Percentiles rank a stretch among this genome's conserved stretches.
Evolutionary conservation across 495 filamentous ascomycete genomes (phyloP).

Genomic region (Xylaria palmicola): DNA sequence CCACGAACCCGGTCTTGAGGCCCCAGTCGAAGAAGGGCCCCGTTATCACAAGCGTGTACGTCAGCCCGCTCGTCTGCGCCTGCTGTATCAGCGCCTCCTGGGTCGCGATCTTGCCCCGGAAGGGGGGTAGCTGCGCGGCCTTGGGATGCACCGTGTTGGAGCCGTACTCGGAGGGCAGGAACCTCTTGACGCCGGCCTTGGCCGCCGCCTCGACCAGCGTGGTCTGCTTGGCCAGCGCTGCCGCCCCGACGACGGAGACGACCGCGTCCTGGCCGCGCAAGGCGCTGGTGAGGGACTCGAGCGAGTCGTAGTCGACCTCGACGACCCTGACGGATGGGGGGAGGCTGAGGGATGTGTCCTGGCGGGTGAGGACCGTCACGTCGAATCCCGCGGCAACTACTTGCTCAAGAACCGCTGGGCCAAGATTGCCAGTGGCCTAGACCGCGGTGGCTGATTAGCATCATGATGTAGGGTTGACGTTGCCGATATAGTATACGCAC

Average conservation of each 20-base stretch:
- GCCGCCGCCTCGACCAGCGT: slow-evolving; percentile 55
- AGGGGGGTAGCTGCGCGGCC: slow-evolving; percentile 33
- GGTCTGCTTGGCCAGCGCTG: slow-evolving; percentile 33
- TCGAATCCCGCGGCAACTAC: slow-evolving; percentile 49
- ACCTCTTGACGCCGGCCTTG: slow-evolving; percentile 50
- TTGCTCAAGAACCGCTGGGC: slow-evolving; percentile 47
- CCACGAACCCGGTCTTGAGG: slow-evolving; percentile 6
- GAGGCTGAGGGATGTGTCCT: slow-evolving; percentile 31
- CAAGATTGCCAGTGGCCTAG: slow-evolving; percentile 53
- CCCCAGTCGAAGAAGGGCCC: slow-evolving; percentile 35
- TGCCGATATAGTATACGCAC: slow-evolving; percentile 24
- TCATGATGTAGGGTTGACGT: background rate
- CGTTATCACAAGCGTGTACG: slow-evolving; percentile 39
- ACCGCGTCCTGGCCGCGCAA: slow-evolving; percentile 52
- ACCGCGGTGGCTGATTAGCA: background rate
- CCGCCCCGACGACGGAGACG: slow-evolving; percentile 40
- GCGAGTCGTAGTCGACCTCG: slow-evolving; percentile 48
- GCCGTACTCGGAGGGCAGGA: slow-evolving; percentile 60
- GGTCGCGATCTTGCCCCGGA: slow-evolving; percentile 34
- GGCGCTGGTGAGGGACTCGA: slow-evolving; percentile 42
- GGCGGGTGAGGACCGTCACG: slow-evolving; percentile 53
- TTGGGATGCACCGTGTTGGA: slow-evolving; percentile 23
- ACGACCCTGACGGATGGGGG: slow-evolving; percentile 36
- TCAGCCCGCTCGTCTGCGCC: slow-evolving; percentile 29
- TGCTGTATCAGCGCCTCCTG: slow-evolving; percentile 37